Base-by-base conservation (phyloP, 2,329 filamentous ascomycete genomes). In the Fusarium ambrosium region DNA sequence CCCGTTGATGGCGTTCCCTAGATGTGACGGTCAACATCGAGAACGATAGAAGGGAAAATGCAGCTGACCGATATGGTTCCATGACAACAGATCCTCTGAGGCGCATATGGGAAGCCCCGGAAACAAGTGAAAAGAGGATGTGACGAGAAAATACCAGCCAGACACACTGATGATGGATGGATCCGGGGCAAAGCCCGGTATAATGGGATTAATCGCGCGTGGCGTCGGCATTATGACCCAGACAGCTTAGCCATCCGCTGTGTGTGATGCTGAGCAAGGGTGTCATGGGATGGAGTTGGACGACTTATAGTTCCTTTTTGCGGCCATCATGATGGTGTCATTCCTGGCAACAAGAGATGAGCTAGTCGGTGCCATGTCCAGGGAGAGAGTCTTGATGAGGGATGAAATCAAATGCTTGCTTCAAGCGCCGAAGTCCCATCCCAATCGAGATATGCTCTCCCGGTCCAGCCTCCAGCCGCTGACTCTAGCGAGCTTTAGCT, bases 161-260 rank as follows among this genome's bases (percentile, higher is more conserved):
- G 68, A 61, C 18, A 65, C 48, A 10, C 37, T 34, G 14, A 62
- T 22, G 6, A 60, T 51, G 8, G 65, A 65, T 5, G 69, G 69
- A 29, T 69, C 69, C 29, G 69, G 69, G 8, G 69, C 29, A n/a
- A 69, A 71, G 13, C 69, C 69, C 10, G 69, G 66, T 8, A 69
- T 63, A 14, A 63, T 55, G 6, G 66, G 66, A 16, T 71, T 71
- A 18, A 27, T 39, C 29, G 36, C 11, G 18, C 27, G 48, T 32
- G 48, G 48, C 48, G 48, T 55, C 48, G 18, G 27, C 48, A 55
- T 55, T 32, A 29, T 32, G 27, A 13, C 27, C 11, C 18, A 55
- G 48, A 6, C 1, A 20, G 48, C 32, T 20, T 20, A 11, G 27
- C 32, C 11, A n/a, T 55, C 27, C 27, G 27, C 11, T 20, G 18